Base-by-base conservation (phyloP, 352 stramenopile genomes). In the Phytopythium cucurbitacearum region DNA sequence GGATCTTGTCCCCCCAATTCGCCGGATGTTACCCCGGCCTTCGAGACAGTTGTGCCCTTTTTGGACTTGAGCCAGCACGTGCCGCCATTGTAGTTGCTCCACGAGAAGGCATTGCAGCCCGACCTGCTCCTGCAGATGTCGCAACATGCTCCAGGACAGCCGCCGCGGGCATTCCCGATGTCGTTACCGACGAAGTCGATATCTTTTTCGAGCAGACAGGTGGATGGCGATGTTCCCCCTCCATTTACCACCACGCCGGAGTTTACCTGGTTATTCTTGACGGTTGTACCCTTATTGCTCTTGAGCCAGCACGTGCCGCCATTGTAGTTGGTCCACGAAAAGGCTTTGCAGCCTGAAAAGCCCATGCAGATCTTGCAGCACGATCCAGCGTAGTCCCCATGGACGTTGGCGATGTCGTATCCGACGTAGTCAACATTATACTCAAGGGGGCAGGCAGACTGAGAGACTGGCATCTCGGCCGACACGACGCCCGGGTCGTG, bases 281-380 rank as follows among this genome's bases (percentile, higher is more conserved):
- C 21, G 21, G 21, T 28, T 28, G 21, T 28, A 28, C 21, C 21
- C 21, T 41, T 13, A 3, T 2, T 41, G 32, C 51, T 82, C 60
- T 87, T 87, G 60, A 88, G 60, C 67, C 67, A 88, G 52, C 72
- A 85, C 5, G 66, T 84, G 15, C 74, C 70, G 11, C 71, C 71
- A 36, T 71, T 64, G 41, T 55, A 56, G 50, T 59, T 59, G n/a
- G 52, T 78, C 73, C 73, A 89, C 39, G 75, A 72, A 50, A 62
- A 82, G 5, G 68, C 73, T 41, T 66, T 57, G 56, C 69, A 81
- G 11, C 64, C 58, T 10, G 42, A 40, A 28, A 28, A 28, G 21
- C 21, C 21, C 21, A 28, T 28, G 33, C 46, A 51, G 33, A 51
- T 40, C 13, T 11, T 5, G 33, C 46, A 51, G 15, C 46, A 51